These are phyloP conservation scores for Heliamphora exappendiculata DNA, from an alignment of 148 eudicot species.

Conservation along the genomic window DNA sequence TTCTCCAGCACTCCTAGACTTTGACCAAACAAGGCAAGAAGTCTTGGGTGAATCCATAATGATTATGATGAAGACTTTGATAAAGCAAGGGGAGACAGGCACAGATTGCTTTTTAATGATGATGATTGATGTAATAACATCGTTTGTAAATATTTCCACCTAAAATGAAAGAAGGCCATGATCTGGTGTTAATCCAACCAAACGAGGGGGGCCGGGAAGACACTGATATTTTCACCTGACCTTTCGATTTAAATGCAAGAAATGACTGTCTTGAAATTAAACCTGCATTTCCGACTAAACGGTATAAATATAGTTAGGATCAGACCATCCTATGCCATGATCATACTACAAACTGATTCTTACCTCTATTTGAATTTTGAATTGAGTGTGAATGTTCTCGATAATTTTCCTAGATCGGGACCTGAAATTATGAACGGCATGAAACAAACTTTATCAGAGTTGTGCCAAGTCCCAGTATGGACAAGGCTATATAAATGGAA, in stretches of 20 bases:
- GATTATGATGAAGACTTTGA: background rate
- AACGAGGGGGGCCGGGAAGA: background rate
- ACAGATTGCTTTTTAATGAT: background rate
- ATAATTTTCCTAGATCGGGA: slow-evolving; percentile 55
- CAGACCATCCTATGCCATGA: background rate
- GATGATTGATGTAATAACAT: background rate
- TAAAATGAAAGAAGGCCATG: background rate
- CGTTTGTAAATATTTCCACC: background rate
- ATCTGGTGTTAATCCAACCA: background rate
- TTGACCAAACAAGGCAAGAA: background rate
- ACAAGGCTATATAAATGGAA: background rate
- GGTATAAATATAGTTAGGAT: background rate
- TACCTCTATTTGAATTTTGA: slow-evolving; percentile 72
- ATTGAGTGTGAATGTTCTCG: slow-evolving; percentile 44
- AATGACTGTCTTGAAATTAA: background rate
- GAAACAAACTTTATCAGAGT: slow-evolving; percentile 2
- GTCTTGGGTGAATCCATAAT: background rate
- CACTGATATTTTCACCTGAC: background rate
- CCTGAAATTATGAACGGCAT: slow-evolving; percentile 40
- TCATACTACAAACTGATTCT: slow-evolving; percentile 11
- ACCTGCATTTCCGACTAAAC: background rate
- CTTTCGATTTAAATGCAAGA: background rate
- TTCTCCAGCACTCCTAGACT: background rate
- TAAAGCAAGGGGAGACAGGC: background rate
- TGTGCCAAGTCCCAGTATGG: background rate